Evolutionary conservation across 371 early-diverging fungal genomes (phyloP).

Genomic region (Syncephalis plumigaleata): DNA sequence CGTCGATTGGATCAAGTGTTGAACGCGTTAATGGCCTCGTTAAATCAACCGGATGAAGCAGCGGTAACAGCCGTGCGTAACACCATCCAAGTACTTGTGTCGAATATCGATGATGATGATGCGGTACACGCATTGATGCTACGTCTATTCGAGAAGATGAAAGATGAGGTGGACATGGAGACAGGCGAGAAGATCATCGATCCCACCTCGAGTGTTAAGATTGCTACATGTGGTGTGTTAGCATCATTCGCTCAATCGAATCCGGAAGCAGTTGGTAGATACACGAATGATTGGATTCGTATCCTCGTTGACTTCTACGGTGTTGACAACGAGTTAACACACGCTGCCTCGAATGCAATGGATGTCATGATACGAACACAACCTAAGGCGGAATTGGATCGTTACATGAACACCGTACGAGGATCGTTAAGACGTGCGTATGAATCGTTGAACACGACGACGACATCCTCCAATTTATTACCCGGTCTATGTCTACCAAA

Average conservation of each 20-base stretch:
- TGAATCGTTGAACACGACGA: constrained; percentile 20
- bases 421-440: constrained; percentile 41
- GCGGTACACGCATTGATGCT: constrained; percentile 54
- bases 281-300: constrained; percentile 70
- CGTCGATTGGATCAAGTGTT: constrained; percentile 62
- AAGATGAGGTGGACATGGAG: too few relatives aligned
- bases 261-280: constrained; percentile 40
- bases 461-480: constrained; percentile 19
- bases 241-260: constrained; percentile 46
- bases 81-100: constrained; percentile 42
- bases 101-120: constrained; percentile 55
- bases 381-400: constrained; percentile 71
- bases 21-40: constrained; percentile 59
- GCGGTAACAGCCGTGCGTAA: constrained; percentile 44
- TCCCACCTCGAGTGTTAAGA: too few relatives aligned
- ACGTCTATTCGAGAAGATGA: constrained; percentile 37
- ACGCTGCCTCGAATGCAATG: constrained; percentile 61
- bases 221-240: not conserved
- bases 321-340: constrained; percentile 32
- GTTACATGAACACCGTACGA: constrained; percentile 50
- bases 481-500: constrained; percentile 85
- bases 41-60: constrained; percentile 41
- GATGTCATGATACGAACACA: constrained; percentile 62
- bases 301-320: constrained; percentile 44
- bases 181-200: too few relatives aligned